Base-by-base conservation (phyloP, 2,329 filamentous ascomycete species). In the Penicillium sp. region DNA sequence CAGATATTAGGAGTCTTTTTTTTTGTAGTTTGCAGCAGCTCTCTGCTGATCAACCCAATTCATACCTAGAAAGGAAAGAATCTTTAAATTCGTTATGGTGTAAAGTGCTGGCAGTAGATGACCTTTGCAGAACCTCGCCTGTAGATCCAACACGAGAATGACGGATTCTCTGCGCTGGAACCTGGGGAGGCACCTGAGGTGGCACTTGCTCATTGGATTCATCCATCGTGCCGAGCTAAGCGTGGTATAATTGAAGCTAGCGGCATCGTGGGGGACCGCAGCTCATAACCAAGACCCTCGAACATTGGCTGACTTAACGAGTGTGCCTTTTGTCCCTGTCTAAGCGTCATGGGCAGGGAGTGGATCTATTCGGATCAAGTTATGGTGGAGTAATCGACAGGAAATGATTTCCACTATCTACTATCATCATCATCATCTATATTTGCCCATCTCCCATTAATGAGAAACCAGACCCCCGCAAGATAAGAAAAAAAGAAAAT, bases 71-170 rank as follows among this genome's bases (percentile, higher is more conserved):
- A 4, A 60, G 11, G 42, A 68, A 67, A 2, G 59, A 56, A 43
- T 67, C 64, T 29, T 66, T 51, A 10, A 67, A 67, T 3, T 62
- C 23, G 23, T 68, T 67, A 21, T 63, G 62, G 39, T 67, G 59
- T 4, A 63, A 48, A 1, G 64, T 64, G 31, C 63, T 66, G 5
- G 56, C 48, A 7, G 61, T 62, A 5, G 58, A 64, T 3, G 55
- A 37, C 47, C 61, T 52, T 1, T 55, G 48, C 7, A 57, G 34
- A n/a, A 49, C 18, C 8, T 40, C 21, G 31, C 47, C 34, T 14
- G 34, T 49, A 23, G 47, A 39, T 29, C 47, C 28, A 14, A 45
- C 42, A n/a, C 42, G 42, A 19, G 28, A 45, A 45, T 45, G 42
- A 16, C 42, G 42, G 10, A 45, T n/a, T 16, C 26, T 18, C 28